phyloP scores from a whole-genome alignment of 1,284 basidiomycete species.

The Rhodotorula sp. region DNA sequence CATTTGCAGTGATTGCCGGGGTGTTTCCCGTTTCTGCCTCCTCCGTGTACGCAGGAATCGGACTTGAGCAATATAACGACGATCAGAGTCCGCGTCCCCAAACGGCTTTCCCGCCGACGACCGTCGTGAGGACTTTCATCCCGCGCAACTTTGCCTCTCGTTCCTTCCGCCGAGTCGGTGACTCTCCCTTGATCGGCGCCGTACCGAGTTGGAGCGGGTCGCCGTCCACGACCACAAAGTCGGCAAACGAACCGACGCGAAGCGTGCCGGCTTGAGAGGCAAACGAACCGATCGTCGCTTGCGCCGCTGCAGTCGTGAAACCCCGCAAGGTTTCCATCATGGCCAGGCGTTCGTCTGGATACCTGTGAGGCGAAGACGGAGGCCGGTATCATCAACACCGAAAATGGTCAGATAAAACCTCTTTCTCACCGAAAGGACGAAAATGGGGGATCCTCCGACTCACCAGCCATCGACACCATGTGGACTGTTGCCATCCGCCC shows the following conservation, averaged over 20 bases:
- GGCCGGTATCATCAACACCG: no score
- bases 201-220: constrained; percentile 20
- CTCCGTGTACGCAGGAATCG: no score
- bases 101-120: constrained; percentile 20
- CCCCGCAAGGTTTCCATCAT: constrained; percentile 63
- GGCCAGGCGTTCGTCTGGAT: constrained; percentile 65
- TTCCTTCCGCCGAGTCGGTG: background rate
- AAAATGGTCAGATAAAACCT: background rate
- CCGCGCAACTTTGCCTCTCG: constrained; percentile 10
- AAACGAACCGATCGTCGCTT: constrained; percentile 67
- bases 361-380: constrained; percentile 56
- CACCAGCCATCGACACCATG: constrained; percentile 78
- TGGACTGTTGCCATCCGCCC: constrained; percentile 62
- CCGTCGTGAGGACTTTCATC: constrained; percentile 20
- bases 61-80: background rate
- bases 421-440: no score
- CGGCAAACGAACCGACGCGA: constrained; percentile 71
- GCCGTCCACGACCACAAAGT: constrained; percentile 60
- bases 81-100: constrained; percentile 14
- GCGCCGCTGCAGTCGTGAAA: constrained; percentile 83
- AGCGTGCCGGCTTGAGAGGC: constrained; percentile 66
- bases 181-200: constrained; percentile 1
- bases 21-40: background rate
- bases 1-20: no score
- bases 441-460: background rate